A percentile compares a stretch with the other conserved stretches of the same genome.
Evolutionary conservation across 192 early-diverging fungal species (phyloP).

Genomic region (Coemansia sp.): DNA sequence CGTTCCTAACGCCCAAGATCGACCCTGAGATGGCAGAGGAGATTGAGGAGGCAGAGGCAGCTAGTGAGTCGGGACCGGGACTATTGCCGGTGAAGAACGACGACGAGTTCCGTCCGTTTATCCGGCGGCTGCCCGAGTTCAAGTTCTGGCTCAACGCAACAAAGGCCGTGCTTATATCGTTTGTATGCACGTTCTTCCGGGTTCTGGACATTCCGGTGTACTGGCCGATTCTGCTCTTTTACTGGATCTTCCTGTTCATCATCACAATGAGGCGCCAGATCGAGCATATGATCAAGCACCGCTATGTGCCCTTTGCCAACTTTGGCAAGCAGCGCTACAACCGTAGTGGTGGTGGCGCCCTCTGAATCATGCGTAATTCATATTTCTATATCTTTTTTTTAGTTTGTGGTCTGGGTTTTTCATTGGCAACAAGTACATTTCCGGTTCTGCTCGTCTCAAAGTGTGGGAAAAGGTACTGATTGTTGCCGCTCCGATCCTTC

Average conservation of each 20-base stretch:
- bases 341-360: too few species aligned
- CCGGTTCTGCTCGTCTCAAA: too few species aligned
- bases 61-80: conserved; percentile 47
- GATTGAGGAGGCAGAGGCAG: conserved; percentile 46
- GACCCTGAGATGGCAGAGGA: conserved; percentile 64
- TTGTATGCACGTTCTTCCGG: conserved; percentile 82
- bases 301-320: conserved; percentile 78
- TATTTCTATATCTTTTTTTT: too few species aligned
- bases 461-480: too few species aligned
- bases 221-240: conserved; percentile 97
- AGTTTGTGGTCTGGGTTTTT: too few species aligned
- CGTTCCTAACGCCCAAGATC: conserved; percentile 94
- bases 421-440: too few species aligned
- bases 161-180: conserved; percentile 70
- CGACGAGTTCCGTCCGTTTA: conserved; percentile 97
- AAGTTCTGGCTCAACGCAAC: conserved; percentile 95
- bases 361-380: too few species aligned
- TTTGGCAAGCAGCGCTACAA: conserved; percentile 69
- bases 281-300: conserved; percentile 94
- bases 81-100: conserved; percentile 77
- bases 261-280: conserved; percentile 98
- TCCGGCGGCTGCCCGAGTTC: conserved; percentile 94
- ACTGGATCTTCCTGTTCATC: conserved; percentile 89
- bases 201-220: conserved; percentile 95
- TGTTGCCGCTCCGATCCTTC: too few species aligned